A percentile compares a stretch with the other conserved stretches of the same genome.
Evolutionary conservation across 2,329 filamentous ascomycete species (phyloP).

Genomic region (Hymenoscyphus fructigenus): DNA sequence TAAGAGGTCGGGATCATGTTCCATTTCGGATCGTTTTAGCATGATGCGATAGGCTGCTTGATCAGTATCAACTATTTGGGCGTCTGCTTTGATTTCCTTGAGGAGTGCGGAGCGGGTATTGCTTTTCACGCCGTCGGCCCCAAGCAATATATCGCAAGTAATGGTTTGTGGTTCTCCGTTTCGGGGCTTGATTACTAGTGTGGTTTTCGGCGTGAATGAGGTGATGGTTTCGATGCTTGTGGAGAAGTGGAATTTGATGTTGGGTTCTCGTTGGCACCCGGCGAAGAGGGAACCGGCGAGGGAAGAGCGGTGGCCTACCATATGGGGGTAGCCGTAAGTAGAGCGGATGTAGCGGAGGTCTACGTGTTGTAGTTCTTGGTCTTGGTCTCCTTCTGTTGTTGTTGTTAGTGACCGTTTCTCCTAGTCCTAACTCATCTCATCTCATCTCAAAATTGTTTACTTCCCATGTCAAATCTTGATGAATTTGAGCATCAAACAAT

Average conservation of each 20-base stretch:
- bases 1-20: slow-evolving; percentile 64
- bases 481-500: not conserved
- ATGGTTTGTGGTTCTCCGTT: slow-evolving; percentile 49
- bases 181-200: slow-evolving; percentile 59
- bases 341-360: slow-evolving; percentile 64
- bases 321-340: slow-evolving; percentile 74
- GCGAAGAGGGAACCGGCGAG: slow-evolving; percentile 69
- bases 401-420: not conserved
- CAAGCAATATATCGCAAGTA: slow-evolving; percentile 53
- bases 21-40: slow-evolving; percentile 66
- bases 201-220: slow-evolving; percentile 58
- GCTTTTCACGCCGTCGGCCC: slow-evolving; percentile 57
- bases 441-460: not conserved
- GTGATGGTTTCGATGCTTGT: slow-evolving; percentile 55
- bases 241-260: slow-evolving; percentile 69
- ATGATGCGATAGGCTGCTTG: slow-evolving; percentile 81
- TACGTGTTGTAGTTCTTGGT: slow-evolving; percentile 70
- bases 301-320: slow-evolving; percentile 74
- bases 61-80: slow-evolving; percentile 64
- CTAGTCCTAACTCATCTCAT: slow-evolving; percentile 3
- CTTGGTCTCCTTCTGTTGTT: slow-evolving; percentile 59
- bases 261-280: slow-evolving; percentile 62
- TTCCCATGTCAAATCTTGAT: not conserved
- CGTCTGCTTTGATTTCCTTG: slow-evolving; percentile 41
- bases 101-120: slow-evolving; percentile 54